Evolutionary conservation across 2,329 filamentous ascomycete species (phyloP).

Genomic region (Trichophyton equinum): DNA sequence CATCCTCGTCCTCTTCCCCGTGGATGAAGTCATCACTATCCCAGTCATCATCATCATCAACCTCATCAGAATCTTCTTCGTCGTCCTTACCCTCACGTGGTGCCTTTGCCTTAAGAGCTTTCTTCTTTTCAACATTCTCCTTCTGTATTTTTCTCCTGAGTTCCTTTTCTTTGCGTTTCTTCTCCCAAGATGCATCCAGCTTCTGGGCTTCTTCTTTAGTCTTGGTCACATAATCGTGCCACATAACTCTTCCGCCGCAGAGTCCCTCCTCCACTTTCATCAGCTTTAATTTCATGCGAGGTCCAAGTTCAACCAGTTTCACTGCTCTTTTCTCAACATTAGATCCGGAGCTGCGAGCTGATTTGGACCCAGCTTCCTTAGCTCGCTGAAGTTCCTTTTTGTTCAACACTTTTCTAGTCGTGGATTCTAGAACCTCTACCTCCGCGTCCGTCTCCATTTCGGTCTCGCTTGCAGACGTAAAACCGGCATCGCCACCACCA

Average conservation of each 20-base stretch:
- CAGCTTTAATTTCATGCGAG: constrained; percentile 74
- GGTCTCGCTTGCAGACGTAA: constrained; percentile 84
- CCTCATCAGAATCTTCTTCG: constrained; percentile 38
- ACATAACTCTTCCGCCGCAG: constrained; percentile 83
- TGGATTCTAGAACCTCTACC: constrained; percentile 62
- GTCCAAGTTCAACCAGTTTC: constrained; percentile 83
- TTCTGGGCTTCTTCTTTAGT: constrained; percentile 61
- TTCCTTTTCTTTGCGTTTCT: constrained; percentile 67
- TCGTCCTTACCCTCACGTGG: constrained; percentile 33
- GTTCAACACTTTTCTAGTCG: constrained; percentile 41
- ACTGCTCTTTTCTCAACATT: constrained; percentile 73
- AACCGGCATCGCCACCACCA: constrained; percentile 46
- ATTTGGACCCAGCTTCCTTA: constrained; percentile 35
- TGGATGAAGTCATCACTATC: constrained; percentile 40
- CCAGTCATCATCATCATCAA: constrained; percentile 43
- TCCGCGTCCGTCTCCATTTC: constrained; percentile 92
- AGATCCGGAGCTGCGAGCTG: constrained; percentile 32
- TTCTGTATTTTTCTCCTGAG: constrained; percentile 68
- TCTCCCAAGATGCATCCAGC: constrained; percentile 72
- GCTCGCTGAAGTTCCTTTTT: constrained; percentile 39
- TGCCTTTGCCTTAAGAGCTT: constrained; percentile 46
- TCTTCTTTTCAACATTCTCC: constrained; percentile 82
- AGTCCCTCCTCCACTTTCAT: constrained; percentile 95
- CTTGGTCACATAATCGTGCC: constrained; percentile 93
- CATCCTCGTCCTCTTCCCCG: constrained; percentile 30